phyloP scores from a whole-genome alignment of 2,329 filamentous ascomycete species.

The Colletotrichum camelliae region DNA sequence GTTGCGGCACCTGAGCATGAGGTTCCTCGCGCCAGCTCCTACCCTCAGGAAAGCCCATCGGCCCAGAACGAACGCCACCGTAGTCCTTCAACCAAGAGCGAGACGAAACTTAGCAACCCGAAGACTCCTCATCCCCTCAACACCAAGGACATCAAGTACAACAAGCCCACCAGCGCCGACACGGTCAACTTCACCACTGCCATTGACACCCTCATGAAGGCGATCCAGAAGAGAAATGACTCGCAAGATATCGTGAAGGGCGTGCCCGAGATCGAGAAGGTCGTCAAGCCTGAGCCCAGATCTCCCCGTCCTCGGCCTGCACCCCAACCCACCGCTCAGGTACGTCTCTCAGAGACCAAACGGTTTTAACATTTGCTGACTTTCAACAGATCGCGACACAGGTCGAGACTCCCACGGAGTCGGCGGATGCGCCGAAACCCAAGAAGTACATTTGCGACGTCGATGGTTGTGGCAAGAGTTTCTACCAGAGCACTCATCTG shows the following conservation, averaged over 20 bases:
- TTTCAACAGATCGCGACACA: background rate
- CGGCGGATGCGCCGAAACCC: constrained; percentile 4
- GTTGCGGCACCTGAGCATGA: constrained; percentile 6
- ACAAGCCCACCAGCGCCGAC: constrained; percentile 50
- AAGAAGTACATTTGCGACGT: constrained; percentile 79
- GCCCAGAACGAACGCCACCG: constrained; percentile 4
- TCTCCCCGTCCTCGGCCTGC: background rate
- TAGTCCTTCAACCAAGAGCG: constrained; percentile 17
- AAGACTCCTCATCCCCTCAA: constrained; percentile 24
- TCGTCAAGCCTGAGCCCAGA: constrained; percentile 14
- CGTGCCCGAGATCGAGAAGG: constrained; percentile 18
- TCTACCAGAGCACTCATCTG: constrained; percentile 90
- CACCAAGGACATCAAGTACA: constrained; percentile 49
- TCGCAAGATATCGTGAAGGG: constrained; percentile 32
- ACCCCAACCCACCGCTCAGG: background rate
- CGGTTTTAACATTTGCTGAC: background rate
- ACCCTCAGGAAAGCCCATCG: constrained; percentile 7
- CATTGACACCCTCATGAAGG: constrained; percentile 87
- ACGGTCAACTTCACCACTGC: constrained; percentile 77
- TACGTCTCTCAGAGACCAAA: background rate
- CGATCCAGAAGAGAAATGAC: constrained; percentile 74
- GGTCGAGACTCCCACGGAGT: background rate
- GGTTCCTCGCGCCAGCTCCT: constrained; percentile 15
- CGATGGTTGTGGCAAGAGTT: constrained; percentile 78
- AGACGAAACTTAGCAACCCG: constrained; percentile 8